phyloP scores from a whole-genome alignment of 164 flowering plant species.

The grape (Vitis vinifera) region ASM3070453v1 NC_081814.1:3808001-3808500 shows the following conservation, averaged over 20 bases:
- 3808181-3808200: conserved; percentile 96
- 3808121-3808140: conserved; percentile 94
- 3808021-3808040: no score
- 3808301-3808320: background rate
- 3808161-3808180: conserved; percentile 89
- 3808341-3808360: no score
- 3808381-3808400: no score
- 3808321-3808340: background rate
- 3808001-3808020: no score
- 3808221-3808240: conserved; percentile 67
- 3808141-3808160: conserved; percentile 81
- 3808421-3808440: no score
- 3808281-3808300: background rate
- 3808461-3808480: no score
- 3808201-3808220: conserved; percentile 95
- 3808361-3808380: background rate
- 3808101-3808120: conserved; percentile 55
- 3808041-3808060: background rate
- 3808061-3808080: background rate
- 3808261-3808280: background rate
- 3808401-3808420: no score
- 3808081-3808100: background rate
- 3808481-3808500: no score
- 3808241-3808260: background rate
- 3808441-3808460: no score